phyloP scores from a whole-genome alignment of 1,284 basidiomycete species.

The Sanguinoderma infundibulare region DNA sequence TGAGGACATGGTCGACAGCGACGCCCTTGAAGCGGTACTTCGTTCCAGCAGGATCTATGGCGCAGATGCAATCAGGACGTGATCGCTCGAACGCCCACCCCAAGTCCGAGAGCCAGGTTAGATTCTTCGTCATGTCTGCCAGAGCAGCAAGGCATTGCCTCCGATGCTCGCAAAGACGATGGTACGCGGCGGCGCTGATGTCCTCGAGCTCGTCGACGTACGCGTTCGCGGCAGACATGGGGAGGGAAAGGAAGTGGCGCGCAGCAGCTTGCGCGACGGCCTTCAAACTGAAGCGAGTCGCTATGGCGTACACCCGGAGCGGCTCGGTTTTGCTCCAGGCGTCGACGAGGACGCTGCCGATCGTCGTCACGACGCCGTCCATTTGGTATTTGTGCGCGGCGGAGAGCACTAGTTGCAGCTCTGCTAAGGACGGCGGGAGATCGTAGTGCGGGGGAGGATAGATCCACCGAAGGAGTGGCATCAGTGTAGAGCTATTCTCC shows the following conservation, averaged over 20 bases:
- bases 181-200: conserved; percentile 15
- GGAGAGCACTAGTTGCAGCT: neutral
- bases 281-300: neutral
- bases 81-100: neutral
- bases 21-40: neutral
- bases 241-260: neutral
- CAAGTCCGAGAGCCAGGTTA: neutral
- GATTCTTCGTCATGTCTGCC: conserved; percentile 5
- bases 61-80: neutral
- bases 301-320: conserved; percentile 7
- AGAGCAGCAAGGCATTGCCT: conserved; percentile 1
- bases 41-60: neutral
- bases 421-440: neutral
- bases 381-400: conserved; percentile 8
- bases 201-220: conserved; percentile 20
- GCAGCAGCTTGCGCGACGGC: conserved; percentile 1
- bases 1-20: neutral
- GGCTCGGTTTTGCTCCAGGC: neutral
- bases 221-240: neutral
- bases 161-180: conserved; percentile 12
- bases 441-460: neutral
- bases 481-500: neutral
- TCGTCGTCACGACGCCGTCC: neutral
- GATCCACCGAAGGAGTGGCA: neutral
- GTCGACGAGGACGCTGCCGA: neutral